Percentiles rank a stretch among this genome's conserved stretches.
Evolutionary conservation across 2,329 filamentous ascomycete genomes (phyloP).

Genomic region (Trichoderma citrinoviride): DNA sequence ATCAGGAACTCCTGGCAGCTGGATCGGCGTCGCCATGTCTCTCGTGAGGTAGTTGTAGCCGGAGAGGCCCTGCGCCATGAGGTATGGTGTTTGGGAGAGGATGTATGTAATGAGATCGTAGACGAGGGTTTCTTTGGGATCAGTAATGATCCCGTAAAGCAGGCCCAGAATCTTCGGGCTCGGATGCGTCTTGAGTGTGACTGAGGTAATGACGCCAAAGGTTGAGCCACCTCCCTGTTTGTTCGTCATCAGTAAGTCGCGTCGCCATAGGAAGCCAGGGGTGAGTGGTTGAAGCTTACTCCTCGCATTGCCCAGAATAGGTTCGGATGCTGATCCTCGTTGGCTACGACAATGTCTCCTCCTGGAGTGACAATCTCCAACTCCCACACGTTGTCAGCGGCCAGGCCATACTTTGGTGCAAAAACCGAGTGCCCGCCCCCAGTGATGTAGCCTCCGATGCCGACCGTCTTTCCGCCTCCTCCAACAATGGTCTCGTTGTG

Average conservation of each 20-base stretch:
- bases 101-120: slow-evolving; percentile 49
- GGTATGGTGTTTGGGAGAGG: slow-evolving; percentile 44
- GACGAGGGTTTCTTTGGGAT: slow-evolving; percentile 37
- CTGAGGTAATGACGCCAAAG: slow-evolving; percentile 57
- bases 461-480: slow-evolving; percentile 55
- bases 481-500: slow-evolving; percentile 51
- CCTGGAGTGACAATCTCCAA: slow-evolving; percentile 54
- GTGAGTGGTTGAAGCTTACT: slow-evolving; percentile 35
- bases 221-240: slow-evolving; percentile 56
- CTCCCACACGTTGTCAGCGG: slow-evolving; percentile 59
- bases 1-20: slow-evolving; percentile 34
- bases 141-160: slow-evolving; percentile 27
- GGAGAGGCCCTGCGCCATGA: slow-evolving; percentile 52
- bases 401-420: slow-evolving; percentile 55
- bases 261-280: too few relatives aligned
- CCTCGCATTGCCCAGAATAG: slow-evolving; percentile 64
- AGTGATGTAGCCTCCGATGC: slow-evolving; percentile 58
- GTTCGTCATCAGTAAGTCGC: not conserved
- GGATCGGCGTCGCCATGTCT: slow-evolving; percentile 36
- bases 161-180: slow-evolving; percentile 36
- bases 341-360: slow-evolving; percentile 50
- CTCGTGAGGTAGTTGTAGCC: slow-evolving; percentile 45
- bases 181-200: slow-evolving; percentile 54
- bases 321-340: slow-evolving; percentile 52
- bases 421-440: slow-evolving; percentile 60